Base-by-base conservation (phyloP, 371 early-diverging fungal genomes). In the Massospora cicadina region DNA sequence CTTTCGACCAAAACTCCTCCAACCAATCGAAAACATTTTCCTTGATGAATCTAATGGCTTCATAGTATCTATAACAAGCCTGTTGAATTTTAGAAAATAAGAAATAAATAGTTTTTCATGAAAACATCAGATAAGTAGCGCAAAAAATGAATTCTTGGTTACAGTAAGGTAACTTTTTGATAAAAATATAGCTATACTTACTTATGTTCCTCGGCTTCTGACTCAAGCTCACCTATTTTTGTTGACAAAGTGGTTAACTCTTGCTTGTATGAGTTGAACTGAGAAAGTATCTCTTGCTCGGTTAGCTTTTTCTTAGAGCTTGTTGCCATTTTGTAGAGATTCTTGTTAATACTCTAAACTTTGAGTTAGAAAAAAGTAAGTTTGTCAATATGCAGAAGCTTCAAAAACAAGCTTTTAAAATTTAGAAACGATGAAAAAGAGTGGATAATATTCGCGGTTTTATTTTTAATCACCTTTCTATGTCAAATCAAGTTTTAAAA, bases 161-260 rank as follows among this genome's bases (percentile, higher is more conserved):
- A n/a, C n/a, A n/a, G n/a, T n/a, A n/a, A n/a, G n/a, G n/a, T n/a
- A n/a, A n/a, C n/a, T n/a, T n/a, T n/a, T n/a, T n/a, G n/a, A n/a
- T n/a, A n/a, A n/a, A n/a, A n/a, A n/a, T n/a, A n/a, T n/a, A n/a
- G n/a, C n/a, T n/a, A 10, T 59, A 24, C 65, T 69, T 79, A 89
- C 91, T 85, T 83, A 81, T 96, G 95, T 75, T 96, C 97, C 69
- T 93, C 95, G 5, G 84, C 78, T 72, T 96, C 94, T 67, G 83
- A 79, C 73, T 96, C 97, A 32, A 96, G 79, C 72, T 95, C 95
- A 30, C 93, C 93, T 65, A 94, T 79, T 79, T 95, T 96, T 69
- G 81, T 81, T 13, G 93, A 89, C 25, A 96, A 71, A 32, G 79
- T 75, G 65, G 86, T 82, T 63, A 96, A 80, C 64, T 96, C 97